phyloP scores from a whole-genome alignment of 169 alveolate genomes.

The Neospora caninum region DNA sequence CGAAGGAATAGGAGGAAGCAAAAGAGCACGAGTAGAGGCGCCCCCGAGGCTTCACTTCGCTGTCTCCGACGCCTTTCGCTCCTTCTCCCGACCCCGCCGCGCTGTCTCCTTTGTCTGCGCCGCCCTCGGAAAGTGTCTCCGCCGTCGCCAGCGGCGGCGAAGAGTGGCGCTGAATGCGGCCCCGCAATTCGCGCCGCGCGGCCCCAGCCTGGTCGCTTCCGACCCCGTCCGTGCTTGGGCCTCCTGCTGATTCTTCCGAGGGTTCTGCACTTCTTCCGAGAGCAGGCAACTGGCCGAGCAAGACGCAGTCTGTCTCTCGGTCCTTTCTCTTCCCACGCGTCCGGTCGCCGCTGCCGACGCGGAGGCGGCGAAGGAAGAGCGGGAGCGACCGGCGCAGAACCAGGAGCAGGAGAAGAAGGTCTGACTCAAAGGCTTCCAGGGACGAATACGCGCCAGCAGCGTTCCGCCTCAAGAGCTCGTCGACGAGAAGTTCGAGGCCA shows the following conservation, averaged over 20 bases:
- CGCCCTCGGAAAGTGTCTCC: too few species aligned
- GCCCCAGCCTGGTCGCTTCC: not conserved
- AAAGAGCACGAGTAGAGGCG: not conserved
- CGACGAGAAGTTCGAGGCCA: not conserved
- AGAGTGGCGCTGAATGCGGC: too few species aligned
- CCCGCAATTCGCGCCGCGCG: not conserved
- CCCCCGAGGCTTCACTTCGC: too few species aligned
- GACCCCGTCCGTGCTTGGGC: not conserved
- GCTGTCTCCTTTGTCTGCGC: not conserved
- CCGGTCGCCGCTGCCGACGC: not conserved
- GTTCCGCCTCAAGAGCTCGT: slow-evolving; percentile 1
- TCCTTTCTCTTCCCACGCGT: too few species aligned
- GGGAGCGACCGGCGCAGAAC: not conserved
- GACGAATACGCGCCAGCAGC: not conserved
- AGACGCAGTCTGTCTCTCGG: not conserved
- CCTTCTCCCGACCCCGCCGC: not conserved
- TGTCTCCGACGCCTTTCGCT: too few species aligned
- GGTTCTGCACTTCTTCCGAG: not conserved
- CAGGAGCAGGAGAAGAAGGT: not conserved
- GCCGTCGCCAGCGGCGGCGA: too few species aligned
- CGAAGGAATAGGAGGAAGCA: not conserved
- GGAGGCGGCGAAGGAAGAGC: not conserved
- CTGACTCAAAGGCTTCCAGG: not conserved
- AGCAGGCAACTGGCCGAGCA: too few species aligned
- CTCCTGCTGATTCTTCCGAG: not conserved